A percentile compares a stretch with the other conserved stretches of the same genome.
Conservation (phyloP, 305 asterid species). For the Striga hermonthica region DNA sequence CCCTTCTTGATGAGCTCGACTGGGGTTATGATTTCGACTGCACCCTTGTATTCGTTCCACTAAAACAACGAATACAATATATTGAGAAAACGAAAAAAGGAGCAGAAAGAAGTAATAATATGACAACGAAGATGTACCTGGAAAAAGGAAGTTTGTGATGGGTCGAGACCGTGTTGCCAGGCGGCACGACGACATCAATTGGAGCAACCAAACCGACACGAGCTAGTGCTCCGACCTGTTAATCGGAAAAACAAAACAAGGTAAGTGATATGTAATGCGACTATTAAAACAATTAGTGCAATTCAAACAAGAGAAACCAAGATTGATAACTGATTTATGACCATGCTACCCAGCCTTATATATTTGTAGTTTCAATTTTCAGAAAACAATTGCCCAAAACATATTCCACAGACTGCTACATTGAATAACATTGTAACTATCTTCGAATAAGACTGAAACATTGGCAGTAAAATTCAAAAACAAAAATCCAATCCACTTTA, state of each 20-base stretch:
- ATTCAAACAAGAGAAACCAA: background rate
- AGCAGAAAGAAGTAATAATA: too few species aligned
- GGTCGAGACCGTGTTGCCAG: conserved; percentile 96
- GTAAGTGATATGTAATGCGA: background rate
- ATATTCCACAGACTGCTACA: background rate
- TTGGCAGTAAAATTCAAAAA: too few species aligned
- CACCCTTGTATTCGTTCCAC: conserved; percentile 48
- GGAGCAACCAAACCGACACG: conserved; percentile 96
- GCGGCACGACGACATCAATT: conserved; percentile 87
- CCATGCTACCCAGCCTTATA: too few species aligned
- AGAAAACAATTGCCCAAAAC: background rate
- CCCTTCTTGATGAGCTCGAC: conserved; percentile 95
- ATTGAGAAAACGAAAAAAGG: background rate
- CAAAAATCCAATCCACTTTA: too few species aligned
- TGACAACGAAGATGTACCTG: conserved; percentile 40
- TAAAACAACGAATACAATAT: background rate
- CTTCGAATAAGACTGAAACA: too few species aligned
- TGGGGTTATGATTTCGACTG: conserved; percentile 92
- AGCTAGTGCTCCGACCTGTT: conserved; percentile 95
- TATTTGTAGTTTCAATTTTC: background rate
- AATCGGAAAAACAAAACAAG: background rate
- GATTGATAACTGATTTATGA: background rate
- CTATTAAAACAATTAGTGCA: background rate
- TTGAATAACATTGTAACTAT: too few species aligned
- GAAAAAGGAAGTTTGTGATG: conserved; percentile 93